phyloP scores from a whole-genome alignment of 768 basidiomycete genomes.

The Hortiboletus campestris region DNA sequence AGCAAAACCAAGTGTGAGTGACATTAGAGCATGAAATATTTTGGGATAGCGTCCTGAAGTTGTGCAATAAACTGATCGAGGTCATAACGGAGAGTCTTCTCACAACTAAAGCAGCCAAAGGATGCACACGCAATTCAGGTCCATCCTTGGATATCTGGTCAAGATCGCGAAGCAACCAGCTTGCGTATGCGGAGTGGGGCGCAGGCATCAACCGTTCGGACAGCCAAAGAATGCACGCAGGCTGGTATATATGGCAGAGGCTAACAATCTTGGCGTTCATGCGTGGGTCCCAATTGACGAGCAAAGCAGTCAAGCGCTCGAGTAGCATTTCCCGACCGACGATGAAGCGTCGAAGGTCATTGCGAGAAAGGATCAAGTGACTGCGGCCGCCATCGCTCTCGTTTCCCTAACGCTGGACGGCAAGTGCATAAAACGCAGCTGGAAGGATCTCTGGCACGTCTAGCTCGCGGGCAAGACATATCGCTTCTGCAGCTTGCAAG shows the following conservation, averaged over 20 bases:
- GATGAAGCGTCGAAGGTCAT: conserved; percentile 32
- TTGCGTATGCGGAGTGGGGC: conserved; percentile 9
- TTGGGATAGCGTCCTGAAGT: conserved; percentile 10
- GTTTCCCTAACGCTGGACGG: conserved; percentile 29
- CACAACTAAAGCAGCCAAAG: neutral
- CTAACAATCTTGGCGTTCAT: neutral
- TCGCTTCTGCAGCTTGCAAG: conserved; percentile 28
- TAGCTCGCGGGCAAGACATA: conserved; percentile 35
- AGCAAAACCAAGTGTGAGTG: neutral
- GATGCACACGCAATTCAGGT: neutral
- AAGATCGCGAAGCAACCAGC: conserved; percentile 26
- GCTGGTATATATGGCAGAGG: conserved; percentile 4
- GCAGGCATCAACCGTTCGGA: conserved; percentile 5
- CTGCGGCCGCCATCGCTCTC: conserved; percentile 30
- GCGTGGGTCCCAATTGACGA: conserved; percentile 11
- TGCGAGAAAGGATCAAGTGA: conserved; percentile 28
- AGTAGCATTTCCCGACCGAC: conserved; percentile 33
- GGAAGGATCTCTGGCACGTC: conserved; percentile 37
- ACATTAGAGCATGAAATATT: conserved; percentile 17
- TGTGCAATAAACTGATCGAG: neutral
- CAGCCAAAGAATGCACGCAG: conserved; percentile 4
- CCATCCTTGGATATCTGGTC: conserved; percentile 1
- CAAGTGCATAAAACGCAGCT: conserved; percentile 41
- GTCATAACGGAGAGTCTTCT: neutral
- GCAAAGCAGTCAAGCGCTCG: conserved; percentile 17